These are phyloP conservation scores for Pyrus pyrifolia DNA, from an alignment of 306 rosid genomes.

Conservation along the genomic window DNA sequence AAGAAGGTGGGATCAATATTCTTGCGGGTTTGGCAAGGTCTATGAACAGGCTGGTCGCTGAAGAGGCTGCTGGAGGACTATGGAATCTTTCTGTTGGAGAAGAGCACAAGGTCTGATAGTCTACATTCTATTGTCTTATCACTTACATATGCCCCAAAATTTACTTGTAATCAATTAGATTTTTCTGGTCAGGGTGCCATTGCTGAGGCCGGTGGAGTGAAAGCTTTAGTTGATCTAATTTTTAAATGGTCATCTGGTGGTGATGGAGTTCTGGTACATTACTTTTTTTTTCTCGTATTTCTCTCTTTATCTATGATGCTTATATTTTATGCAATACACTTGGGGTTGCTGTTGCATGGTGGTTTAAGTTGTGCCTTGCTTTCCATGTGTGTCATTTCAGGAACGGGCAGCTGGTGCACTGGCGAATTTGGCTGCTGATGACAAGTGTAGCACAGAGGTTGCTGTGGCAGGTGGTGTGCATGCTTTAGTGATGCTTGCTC, in stretches of 20 bases:
- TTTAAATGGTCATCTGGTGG: constrained; percentile 97
- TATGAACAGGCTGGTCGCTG: constrained; percentile 92
- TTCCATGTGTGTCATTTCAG: constrained; percentile 35
- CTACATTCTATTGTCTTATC: constrained; percentile 9
- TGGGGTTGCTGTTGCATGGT: constrained; percentile 15
- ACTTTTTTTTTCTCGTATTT: constrained; percentile 12
- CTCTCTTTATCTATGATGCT: constrained; percentile 17
- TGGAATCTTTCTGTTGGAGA: constrained; percentile 99
- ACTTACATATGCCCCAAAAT: constrained; percentile 9
- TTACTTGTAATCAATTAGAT: constrained; percentile 19
- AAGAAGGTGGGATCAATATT: constrained; percentile 92
- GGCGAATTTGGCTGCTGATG: constrained; percentile 99
- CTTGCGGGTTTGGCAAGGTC: constrained; percentile 98
- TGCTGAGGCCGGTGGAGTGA: constrained; percentile 96
- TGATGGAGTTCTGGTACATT: constrained; percentile 92
- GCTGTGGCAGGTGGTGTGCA: constrained; percentile 97
- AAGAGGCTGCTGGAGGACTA: constrained; percentile 99
- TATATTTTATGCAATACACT: constrained; percentile 3
- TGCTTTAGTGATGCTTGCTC: constrained; percentile 99
- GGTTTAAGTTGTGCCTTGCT: constrained; percentile 3
- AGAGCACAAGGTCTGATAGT: constrained; percentile 80
- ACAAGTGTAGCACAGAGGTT: constrained; percentile 97
- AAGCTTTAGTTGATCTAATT: constrained; percentile 94
- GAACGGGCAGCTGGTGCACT: constrained; percentile 99
- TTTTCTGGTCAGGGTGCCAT: constrained; percentile 72